Evolutionary conservation across 1,284 basidiomycete species (phyloP), one percentile per base, ranked within the genome.

Genomic region (Athelia sp.): DNA sequence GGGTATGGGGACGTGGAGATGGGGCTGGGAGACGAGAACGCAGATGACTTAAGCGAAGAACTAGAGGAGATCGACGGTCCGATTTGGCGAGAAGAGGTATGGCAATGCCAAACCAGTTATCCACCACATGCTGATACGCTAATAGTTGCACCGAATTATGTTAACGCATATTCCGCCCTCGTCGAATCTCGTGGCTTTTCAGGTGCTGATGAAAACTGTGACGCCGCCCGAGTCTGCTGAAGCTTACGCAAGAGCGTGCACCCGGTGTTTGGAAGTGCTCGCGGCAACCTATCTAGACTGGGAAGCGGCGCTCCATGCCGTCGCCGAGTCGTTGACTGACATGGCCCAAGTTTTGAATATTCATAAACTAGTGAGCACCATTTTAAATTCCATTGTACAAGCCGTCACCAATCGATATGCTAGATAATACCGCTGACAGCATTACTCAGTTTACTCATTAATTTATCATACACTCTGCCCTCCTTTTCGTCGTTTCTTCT

Each of bases 111-210:
- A n/a, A n/a, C n/a, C n/a, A n/a, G n/a, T n/a, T n/a, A n/a, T n/a
- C n/a, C n/a, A n/a, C n/a, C n/a, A n/a, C n/a, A n/a, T n/a, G n/a
- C n/a, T 22, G 22, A 51, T 29, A 13, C 24, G 4, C 46, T n/a
- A n/a, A n/a, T n/a, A 88, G 86, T 63, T 87, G 43, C 78, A 75
- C 53, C 72, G 75, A 43, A 68, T 84, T 22, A 60, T 88, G 13
- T 61, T 87, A 47, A 78, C 75, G 1, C 86, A 89, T 62, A 67
- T 69, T 3, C 59, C 67, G 23, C 63, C 67, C 4, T 60, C 61
- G 21, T 68, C 62, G 29, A 61, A 62, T 3, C 59, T 67, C 11
- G 62, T 74, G 17, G 82, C 84, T 3, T 66, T 89, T 6, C 84
- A 87, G 53, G 57, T 71, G 13, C 70, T 89, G 29, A 63, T 86